These are phyloP conservation scores for Orbilia ellipsospora DNA, from an alignment of 2,329 filamentous ascomycete species.

Conservation along the genomic window DNA sequence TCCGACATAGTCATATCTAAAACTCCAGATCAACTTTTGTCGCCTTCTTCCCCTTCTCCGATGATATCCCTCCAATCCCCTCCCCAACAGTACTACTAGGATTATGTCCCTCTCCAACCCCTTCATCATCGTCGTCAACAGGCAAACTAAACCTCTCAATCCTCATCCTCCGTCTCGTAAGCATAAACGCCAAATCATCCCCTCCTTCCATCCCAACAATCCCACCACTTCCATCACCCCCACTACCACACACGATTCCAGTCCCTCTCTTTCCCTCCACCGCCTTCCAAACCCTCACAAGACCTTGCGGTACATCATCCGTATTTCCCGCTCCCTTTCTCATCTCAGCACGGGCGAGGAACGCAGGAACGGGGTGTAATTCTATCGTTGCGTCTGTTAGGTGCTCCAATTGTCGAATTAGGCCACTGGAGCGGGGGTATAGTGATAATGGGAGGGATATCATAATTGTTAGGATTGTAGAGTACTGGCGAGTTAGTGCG, in stretches of 20 bases:
- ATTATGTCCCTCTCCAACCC: constrained; percentile 61
- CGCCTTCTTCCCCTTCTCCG: constrained; percentile 63
- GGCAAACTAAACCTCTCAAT: constrained; percentile 91
- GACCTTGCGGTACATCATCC: constrained; percentile 80
- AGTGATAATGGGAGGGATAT: constrained; percentile 82
- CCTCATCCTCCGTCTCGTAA: constrained; percentile 84
- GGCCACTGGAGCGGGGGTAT: constrained; percentile 77
- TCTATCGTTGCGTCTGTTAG: constrained; percentile 88
- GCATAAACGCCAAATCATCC: constrained; percentile 88
- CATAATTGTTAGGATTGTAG: constrained; percentile 75
- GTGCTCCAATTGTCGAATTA: constrained; percentile 86
- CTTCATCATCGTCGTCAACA: constrained; percentile 79
- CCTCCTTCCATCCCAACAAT: constrained; percentile 77
- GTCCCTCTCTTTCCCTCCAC: constrained; percentile 71
- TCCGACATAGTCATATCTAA: no score
- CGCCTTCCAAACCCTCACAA: constrained; percentile 83
- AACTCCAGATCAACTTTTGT: constrained; percentile 80
- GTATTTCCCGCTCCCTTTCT: constrained; percentile 66
- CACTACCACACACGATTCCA: constrained; percentile 22
- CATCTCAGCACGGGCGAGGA: constrained; percentile 69
- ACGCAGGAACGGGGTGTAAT: constrained; percentile 73
- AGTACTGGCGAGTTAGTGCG: constrained; percentile 76
- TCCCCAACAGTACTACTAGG: constrained; percentile 69
- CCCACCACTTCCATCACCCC: constrained; percentile 78
- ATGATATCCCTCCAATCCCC: constrained; percentile 59